Evolutionary conservation across 2,329 filamentous ascomycete species (phyloP).

Genomic region (Aspergillus uvarum): DNA sequence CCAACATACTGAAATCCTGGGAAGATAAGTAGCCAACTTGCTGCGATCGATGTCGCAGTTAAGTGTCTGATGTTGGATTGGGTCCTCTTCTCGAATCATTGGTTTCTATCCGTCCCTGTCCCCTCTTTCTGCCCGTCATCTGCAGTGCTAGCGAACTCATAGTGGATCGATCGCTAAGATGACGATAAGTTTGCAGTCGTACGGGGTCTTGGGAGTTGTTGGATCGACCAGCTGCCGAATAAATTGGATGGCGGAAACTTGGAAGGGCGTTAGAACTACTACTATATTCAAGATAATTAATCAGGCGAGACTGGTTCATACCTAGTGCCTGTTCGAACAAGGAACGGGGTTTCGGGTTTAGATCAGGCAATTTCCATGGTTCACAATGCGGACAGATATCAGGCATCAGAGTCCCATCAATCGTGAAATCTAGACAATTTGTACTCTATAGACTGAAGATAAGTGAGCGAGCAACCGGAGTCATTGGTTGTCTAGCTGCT

Average conservation of each 20-base stretch:
- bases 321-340: not conserved
- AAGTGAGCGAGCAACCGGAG: not conserved
- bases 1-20: not conserved
- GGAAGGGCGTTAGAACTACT: not conserved
- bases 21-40: not conserved
- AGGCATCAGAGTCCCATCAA: not conserved
- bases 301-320: not conserved
- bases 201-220: not conserved
- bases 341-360: not conserved
- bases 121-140: not conserved
- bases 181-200: not conserved
- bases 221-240: not conserved
- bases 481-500: not conserved
- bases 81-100: not conserved
- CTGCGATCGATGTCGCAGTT: not conserved
- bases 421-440: not conserved
- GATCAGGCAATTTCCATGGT: constrained; percentile 5
- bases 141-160: not conserved
- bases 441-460: not conserved
- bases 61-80: not conserved
- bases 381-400: constrained; percentile 5
- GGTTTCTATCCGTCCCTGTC: not conserved
- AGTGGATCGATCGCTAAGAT: not conserved
- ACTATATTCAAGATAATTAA: not conserved
- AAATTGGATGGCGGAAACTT: not conserved